A percentile compares a stretch with the other conserved stretches of the same genome.
phyloP scores from a whole-genome alignment of 2,329 filamentous ascomycete genomes.

The Colletotrichum navitas region DNA sequence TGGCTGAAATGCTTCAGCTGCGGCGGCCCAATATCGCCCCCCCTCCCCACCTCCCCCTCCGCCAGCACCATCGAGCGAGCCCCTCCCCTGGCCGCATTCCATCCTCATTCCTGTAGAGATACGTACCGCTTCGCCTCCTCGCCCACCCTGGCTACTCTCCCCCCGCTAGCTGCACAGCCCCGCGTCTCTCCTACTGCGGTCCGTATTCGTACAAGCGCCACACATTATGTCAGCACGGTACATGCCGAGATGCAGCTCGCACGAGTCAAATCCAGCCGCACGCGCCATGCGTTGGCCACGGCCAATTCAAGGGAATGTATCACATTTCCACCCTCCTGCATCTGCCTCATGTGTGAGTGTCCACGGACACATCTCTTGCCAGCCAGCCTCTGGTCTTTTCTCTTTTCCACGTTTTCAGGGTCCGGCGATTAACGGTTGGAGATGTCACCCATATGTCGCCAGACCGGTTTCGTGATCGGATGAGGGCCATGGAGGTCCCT shows the following conservation, averaged over 20 bases:
- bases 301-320: slow-evolving; percentile 15
- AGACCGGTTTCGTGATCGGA: not conserved
- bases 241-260: not conserved
- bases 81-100: too few relatives aligned
- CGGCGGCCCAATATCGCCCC: not conserved
- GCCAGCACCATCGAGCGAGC: too few relatives aligned
- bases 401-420: not conserved
- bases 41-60: too few relatives aligned
- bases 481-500: too few relatives aligned
- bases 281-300: slow-evolving; percentile 35
- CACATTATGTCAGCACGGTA: too few relatives aligned
- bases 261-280: slow-evolving; percentile 33
- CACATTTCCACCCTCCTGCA: slow-evolving; percentile 22
- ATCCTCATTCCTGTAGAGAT: not conserved
- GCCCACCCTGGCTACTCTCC: not conserved
- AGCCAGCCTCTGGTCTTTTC: slow-evolving; percentile 2
- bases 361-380: slow-evolving; percentile 3
- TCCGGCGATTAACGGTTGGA: not conserved
- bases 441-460: not conserved
- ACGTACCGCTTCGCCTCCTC: slow-evolving; percentile 7
- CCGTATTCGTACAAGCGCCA: not conserved
- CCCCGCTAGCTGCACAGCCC: not conserved
- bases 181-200: not conserved
- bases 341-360: not conserved
- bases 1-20: slow-evolving; percentile 27